Conservation (phyloP, 1,284 basidiomycete genomes). For the Amylostereum areolatum region DNA sequence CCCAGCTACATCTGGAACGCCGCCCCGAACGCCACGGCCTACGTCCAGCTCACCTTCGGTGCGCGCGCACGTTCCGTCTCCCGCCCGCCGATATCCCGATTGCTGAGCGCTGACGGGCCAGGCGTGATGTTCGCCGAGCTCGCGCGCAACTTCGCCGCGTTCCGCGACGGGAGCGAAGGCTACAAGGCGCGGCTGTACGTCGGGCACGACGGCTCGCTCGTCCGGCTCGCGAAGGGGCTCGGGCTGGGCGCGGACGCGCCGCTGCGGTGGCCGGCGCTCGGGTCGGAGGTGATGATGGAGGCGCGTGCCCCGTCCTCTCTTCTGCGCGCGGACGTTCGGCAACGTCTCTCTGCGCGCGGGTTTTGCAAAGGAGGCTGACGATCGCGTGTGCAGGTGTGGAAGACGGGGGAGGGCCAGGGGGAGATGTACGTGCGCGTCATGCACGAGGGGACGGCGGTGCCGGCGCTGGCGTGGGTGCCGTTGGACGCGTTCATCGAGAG, state of each 20-base stretch:
- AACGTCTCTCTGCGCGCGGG: background rate
- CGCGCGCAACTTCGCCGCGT: conserved; percentile 24
- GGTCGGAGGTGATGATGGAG: conserved; percentile 47
- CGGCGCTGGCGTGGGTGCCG: conserved; percentile 30
- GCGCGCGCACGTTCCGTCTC: no score
- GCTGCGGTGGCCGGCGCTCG: conserved; percentile 46
- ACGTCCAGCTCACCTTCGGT: conserved; percentile 46
- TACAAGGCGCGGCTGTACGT: conserved; percentile 39
- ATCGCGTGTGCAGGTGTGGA: conserved; percentile 36
- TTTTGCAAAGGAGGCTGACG: no score
- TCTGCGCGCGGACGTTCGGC: no score
- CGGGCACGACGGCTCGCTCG: conserved; percentile 47
- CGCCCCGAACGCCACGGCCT: conserved; percentile 35
- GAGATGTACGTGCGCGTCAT: conserved; percentile 37
- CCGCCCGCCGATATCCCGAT: no score
- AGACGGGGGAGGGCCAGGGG: conserved; percentile 7
- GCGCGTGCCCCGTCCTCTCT: conserved; percentile 23
- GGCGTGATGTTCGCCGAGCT: conserved; percentile 30
- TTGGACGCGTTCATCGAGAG: conserved; percentile 31
- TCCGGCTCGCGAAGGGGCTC: conserved; percentile 41
- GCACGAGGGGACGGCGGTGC: conserved; percentile 38
- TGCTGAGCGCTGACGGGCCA: conserved; percentile 9
- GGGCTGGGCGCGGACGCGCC: conserved; percentile 31
- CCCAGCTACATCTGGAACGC: conserved; percentile 47
- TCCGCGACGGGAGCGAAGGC: conserved; percentile 26